Evolutionary conservation across 2,329 filamentous ascomycete genomes (phyloP), one percentile per base, ranked within the genome.

Genomic region (Aspergillus amoenus): DNA sequence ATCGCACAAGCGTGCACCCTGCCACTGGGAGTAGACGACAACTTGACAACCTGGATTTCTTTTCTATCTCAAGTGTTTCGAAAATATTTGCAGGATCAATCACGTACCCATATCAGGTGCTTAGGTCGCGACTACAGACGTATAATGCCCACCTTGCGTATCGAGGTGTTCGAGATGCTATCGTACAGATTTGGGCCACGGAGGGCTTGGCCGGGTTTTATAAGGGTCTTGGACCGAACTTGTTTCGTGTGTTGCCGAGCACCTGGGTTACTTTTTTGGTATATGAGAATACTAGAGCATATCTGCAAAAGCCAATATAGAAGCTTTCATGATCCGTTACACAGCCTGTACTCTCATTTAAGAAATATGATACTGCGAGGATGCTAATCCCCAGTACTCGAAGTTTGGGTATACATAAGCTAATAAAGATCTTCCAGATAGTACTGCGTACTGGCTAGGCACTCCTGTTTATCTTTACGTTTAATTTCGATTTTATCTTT

Each of bases 191-290:
- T 30, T 96, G 90, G 86, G 77, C 70, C 53, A 88, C 90, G 64
- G 93, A 97, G 70, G 93, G 94, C 0, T 58, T 89, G 32, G 78
- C 83, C 9, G 93, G 93, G 0, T 97, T 97, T 75, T 99, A 97
- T 75, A 91, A 93, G 63, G 94, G 94, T 2, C 79, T 97, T 56
- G 86, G 91, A 41, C 93, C 93, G 1, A 96, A 93, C 64, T 83
- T 96, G n/a, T 80, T 96, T 52, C 84, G 94, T 60, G 94, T 97
- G 27, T 81, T 99, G 73, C 94, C 94, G 3, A 93, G 92, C 32
- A 97, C 94, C 3, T 96, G 94, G 84, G 91, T 97, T 53, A 97
- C 93, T 1, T 97, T 99, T 71, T 76, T 99, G 66, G 93, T 97
- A 22, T 97, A 97, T 76, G 94, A 99, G 79, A 97, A 97, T 74